phyloP scores from a whole-genome alignment of 2,329 filamentous ascomycete genomes.

The Fonsecaea erecta region DNA sequence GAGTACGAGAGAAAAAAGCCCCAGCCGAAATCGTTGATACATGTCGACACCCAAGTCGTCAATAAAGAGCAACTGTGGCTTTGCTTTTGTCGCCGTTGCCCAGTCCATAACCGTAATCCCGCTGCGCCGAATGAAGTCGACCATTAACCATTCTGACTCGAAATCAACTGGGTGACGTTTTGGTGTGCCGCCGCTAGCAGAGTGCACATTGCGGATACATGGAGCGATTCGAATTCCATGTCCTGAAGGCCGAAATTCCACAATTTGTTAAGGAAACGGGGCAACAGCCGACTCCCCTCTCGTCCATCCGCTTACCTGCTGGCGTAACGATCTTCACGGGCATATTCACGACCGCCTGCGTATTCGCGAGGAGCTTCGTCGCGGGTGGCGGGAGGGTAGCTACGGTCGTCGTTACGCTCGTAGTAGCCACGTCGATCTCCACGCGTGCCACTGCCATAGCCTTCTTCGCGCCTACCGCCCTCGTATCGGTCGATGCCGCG shows the following conservation, averaged over 20 bases:
- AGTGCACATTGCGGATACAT: conserved; percentile 33
- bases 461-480: conserved; percentile 46
- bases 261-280: conserved; percentile 15
- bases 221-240: conserved; percentile 29
- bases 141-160: conserved; percentile 29
- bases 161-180: conserved; percentile 32
- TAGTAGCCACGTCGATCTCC: conserved; percentile 47
- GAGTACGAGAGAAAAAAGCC: conserved; percentile 30
- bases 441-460: conserved; percentile 50
- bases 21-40: conserved; percentile 34
- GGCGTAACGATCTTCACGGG: conserved; percentile 38
- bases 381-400: conserved; percentile 31
- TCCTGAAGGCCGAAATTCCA: conserved; percentile 18
- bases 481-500: conserved; percentile 57
- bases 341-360: conserved; percentile 36
- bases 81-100: conserved; percentile 26
- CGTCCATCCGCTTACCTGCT: conserved; percentile 29
- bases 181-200: conserved; percentile 28
- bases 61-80: conserved; percentile 25
- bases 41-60: conserved; percentile 32
- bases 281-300: conserved; percentile 8
- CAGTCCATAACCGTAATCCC: conserved; percentile 29
- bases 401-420: conserved; percentile 33
- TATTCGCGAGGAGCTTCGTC: conserved; percentile 38
- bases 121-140: conserved; percentile 31